Percentiles rank a stretch among this genome's conserved stretches.
These are phyloP conservation scores for Globisporangium okanoganense DNA, from an alignment of 352 stramenopile genomes.

Conservation along the genomic window DNA sequence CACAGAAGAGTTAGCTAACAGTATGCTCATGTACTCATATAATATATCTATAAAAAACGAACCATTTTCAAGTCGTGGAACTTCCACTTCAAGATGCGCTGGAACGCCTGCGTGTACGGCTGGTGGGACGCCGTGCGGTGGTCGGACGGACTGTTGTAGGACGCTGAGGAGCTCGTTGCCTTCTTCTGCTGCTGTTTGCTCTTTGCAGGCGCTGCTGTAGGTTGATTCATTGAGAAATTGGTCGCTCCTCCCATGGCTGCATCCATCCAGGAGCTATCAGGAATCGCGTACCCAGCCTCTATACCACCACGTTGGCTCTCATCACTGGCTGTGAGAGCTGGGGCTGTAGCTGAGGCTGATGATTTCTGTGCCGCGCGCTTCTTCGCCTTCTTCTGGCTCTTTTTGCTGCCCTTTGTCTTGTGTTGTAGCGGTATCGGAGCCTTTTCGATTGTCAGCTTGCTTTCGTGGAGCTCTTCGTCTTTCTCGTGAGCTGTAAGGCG, in stretches of 20 bases:
- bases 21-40: background rate
- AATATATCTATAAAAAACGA: background rate
- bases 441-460: background rate
- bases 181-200: constrained; percentile 8
- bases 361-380: constrained; percentile 10
- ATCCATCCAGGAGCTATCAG: background rate
- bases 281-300: background rate
- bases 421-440: background rate
- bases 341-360: constrained; percentile 3
- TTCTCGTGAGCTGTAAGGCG: constrained; percentile 22
- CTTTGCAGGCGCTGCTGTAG: background rate
- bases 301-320: background rate
- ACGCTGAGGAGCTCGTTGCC: constrained; percentile 5
- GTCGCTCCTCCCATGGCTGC: background rate
- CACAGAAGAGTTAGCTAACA: background rate
- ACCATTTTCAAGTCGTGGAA: constrained; percentile 88
- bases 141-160: constrained; percentile 15
- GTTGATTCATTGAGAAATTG: background rate
- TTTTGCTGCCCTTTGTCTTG: constrained; percentile 20
- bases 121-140: constrained; percentile 14
- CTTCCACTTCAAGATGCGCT: constrained; percentile 84
- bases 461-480: background rate
- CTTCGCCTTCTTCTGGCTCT: constrained; percentile 32
- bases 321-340: background rate
- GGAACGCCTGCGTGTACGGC: constrained; percentile 38